Base-by-base conservation (phyloP, 345 rosid genomes). In the Trapa bicornis region DNA sequence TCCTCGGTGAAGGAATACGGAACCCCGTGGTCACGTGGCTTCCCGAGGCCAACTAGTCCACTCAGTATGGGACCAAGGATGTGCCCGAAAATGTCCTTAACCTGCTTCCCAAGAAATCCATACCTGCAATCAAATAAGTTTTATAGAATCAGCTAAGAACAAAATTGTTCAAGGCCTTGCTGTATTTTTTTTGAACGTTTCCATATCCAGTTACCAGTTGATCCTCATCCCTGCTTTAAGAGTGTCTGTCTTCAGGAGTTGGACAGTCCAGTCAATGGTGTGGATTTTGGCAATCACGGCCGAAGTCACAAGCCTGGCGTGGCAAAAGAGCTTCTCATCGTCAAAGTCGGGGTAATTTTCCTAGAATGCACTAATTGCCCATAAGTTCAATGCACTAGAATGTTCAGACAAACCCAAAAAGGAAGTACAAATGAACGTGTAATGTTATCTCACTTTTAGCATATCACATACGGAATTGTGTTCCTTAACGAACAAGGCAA, bases 261-360 rank as follows among this genome's bases (percentile, higher is more conserved):
- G 87, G 35, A 87, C 80, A 1, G 91, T 89, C 96, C 93, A 87
- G 68, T 89, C 96, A 38, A 89, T 89, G 36, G 93, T 89, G 79
- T 89, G 96, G 72, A 89, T 75, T 71, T 89, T 89, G n/a, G 91
- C 96, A 63, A 89, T 84, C 38, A 85, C 86, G 12, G 96, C 91
- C 3, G 91, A 81, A 64, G 91, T 87, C 71, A 89, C 93, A 50
- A 89, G 65, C 68, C 93, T 87, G 2, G 91, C 91, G 43, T 78
- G 70, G 38, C 81, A 76, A 65, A 83, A 87, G 0, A 89, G 85
- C 81, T 73, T 80, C 76, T 86, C 89, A 15, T 89, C 93, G 65
- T 83, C 87, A 58, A 85, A 70, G 63, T 84, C 84, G 11, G 65
- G 3, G 47, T 67, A 67, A 29, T 67, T 36, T 56, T 67, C 63